Evolutionary conservation across 179 eudicot genomes (phyloP).

Genomic region (Corrigiola litoralis): DNA sequence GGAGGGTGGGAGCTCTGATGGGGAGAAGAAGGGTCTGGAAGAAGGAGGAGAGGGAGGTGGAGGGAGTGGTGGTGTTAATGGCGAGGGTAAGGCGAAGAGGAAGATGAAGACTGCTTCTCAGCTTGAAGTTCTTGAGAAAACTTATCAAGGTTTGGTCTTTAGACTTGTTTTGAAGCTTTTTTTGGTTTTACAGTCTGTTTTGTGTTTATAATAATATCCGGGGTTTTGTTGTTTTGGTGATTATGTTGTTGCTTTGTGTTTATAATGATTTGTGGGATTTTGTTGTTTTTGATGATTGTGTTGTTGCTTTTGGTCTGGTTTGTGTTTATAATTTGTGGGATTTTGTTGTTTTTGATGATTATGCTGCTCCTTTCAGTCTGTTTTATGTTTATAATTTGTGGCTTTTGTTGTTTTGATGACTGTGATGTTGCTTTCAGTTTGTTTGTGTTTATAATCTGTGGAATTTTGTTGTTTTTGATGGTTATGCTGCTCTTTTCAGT

Average conservation of each 20-base stretch:
- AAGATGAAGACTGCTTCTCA: slow-evolving; percentile 95
- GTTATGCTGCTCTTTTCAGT: no score
- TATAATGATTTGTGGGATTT: background rate
- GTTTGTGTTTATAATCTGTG: background rate
- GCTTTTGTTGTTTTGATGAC: background rate
- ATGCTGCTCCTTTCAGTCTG: background rate
- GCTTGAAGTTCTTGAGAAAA: slow-evolving; percentile 73
- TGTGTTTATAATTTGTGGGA: background rate
- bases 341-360: background rate
- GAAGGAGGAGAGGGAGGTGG: slow-evolving; percentile 24
- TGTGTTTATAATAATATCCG: background rate
- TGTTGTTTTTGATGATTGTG: background rate
- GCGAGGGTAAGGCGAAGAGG: slow-evolving; percentile 60
- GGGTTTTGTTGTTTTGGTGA: background rate
- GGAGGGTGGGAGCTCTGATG: slow-evolving; percentile 47
- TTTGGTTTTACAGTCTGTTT: no score
- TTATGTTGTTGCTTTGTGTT: background rate
- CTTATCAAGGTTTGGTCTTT: slow-evolving; percentile 57
- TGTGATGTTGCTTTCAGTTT: background rate
- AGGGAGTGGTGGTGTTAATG: slow-evolving; percentile 17
- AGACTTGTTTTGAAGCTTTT: background rate
- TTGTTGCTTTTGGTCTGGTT: background rate
- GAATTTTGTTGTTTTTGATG: slow-evolving; percentile 6
- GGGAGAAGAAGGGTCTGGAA: slow-evolving; percentile 43
- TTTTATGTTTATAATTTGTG: background rate